These are phyloP conservation scores for Fusarium coicis DNA, from an alignment of 2,329 filamentous ascomycete genomes.

Conservation along the genomic window DNA sequence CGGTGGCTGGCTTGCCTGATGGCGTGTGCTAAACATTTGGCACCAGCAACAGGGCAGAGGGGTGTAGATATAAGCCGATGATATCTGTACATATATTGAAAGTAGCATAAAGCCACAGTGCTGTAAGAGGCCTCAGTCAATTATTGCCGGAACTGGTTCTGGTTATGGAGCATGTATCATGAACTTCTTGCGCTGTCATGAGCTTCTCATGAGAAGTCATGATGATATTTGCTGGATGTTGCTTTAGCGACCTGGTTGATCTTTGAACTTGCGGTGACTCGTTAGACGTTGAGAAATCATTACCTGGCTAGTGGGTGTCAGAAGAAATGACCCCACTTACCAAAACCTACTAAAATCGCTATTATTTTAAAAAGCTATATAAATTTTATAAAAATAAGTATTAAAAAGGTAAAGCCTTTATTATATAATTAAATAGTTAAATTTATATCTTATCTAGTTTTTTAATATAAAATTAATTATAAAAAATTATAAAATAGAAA, in stretches of 20 bases:
- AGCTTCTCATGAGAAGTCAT: not conserved
- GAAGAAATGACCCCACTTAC: no score
- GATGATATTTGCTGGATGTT: not conserved
- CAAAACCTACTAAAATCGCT: no score
- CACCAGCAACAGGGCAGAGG: constrained; percentile 10
- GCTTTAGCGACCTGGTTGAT: not conserved
- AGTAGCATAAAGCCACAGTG: not conserved
- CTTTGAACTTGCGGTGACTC: not conserved
- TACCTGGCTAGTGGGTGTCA: not conserved
- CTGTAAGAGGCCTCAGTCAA: not conserved
- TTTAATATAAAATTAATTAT: no score
- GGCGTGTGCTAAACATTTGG: constrained; percentile 17
- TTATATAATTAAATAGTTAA: no score
- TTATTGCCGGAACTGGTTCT: constrained; percentile 3
- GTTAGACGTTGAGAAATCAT: not conserved
- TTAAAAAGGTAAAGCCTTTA: no score
- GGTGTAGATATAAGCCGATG: constrained; percentile 22
- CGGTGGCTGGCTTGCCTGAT: constrained; percentile 31
- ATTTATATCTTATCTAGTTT: no score
- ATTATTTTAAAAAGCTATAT: no score
- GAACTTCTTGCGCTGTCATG: not conserved
- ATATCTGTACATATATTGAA: not conserved
- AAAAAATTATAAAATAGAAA: no score
- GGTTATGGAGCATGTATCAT: constrained; percentile 8
- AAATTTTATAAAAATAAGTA: no score